phyloP scores from a whole-genome alignment of 768 basidiomycete genomes.

The Tulasnella sp. region DNA sequence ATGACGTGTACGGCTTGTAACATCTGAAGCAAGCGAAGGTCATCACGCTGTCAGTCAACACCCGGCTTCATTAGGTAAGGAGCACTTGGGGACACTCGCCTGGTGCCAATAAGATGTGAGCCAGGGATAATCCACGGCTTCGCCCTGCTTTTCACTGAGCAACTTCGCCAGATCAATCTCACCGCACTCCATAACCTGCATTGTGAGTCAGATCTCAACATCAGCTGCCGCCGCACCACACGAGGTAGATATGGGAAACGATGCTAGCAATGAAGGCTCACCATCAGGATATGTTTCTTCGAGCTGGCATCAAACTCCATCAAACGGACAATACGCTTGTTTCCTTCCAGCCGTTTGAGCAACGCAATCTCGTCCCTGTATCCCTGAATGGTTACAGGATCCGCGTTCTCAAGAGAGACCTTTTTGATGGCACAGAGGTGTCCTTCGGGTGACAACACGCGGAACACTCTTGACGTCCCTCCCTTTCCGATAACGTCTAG shows the following conservation, averaged over 20 bases:
- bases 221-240: not conserved
- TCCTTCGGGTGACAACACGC: conserved; percentile 65
- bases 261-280: conserved; percentile 13
- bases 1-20: conserved; percentile 96
- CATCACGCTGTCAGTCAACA: not conserved
- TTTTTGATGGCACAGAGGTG: conserved; percentile 87
- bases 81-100: conserved; percentile 34
- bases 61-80: not conserved
- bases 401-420: conserved; percentile 80
- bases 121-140: conserved; percentile 86
- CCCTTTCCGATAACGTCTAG: conserved; percentile 87
- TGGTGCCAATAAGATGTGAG: conserved; percentile 96
- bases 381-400: conserved; percentile 76
- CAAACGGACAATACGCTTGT: conserved; percentile 81
- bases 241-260: not conserved
- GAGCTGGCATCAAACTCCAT: conserved; percentile 82
- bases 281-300: conserved; percentile 64
- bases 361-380: conserved; percentile 96
- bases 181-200: conserved; percentile 87
- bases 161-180: conserved; percentile 85
- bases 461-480: conserved; percentile 91
- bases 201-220: no score
- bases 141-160: conserved; percentile 71
- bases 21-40: conserved; percentile 60
- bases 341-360: conserved; percentile 87